A percentile compares a stretch with the other conserved stretches of the same genome.
These are phyloP conservation scores for Arbutus unedo DNA, from an alignment of 148 eudicot genomes.

Conservation along the genomic window DNA sequence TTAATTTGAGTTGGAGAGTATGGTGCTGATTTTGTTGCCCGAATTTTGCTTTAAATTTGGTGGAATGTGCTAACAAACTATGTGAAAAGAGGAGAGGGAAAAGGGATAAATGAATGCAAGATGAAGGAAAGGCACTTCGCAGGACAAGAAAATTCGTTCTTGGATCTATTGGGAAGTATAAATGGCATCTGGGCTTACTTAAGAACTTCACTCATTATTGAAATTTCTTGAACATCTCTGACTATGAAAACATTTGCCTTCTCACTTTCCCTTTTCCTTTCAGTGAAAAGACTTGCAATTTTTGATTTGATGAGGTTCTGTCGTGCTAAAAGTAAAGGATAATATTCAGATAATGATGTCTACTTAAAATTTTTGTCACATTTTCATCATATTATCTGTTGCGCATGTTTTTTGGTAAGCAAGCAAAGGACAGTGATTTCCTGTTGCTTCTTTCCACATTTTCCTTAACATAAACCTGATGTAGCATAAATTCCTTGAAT, in stretches of 20 bases:
- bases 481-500: background rate
- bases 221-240: background rate
- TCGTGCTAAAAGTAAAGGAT: background rate
- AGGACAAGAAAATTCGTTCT: background rate
- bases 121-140: background rate
- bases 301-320: background rate
- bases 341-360: background rate
- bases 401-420: background rate
- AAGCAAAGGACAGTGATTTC: background rate
- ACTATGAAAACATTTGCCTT: background rate
- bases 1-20: conserved; percentile 1
- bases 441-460: background rate
- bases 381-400: background rate
- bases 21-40: background rate
- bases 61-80: background rate
- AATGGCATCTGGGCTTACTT: background rate
- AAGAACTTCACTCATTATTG: background rate
- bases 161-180: background rate
- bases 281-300: background rate
- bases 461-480: background rate
- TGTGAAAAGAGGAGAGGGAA: background rate
- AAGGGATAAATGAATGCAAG: background rate
- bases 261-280: background rate
- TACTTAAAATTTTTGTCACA: background rate
- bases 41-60: background rate